These are phyloP conservation scores for Sporisorium scitamineum DNA, from an alignment of 1,284 basidiomycete genomes.

Conservation along the genomic window DNA sequence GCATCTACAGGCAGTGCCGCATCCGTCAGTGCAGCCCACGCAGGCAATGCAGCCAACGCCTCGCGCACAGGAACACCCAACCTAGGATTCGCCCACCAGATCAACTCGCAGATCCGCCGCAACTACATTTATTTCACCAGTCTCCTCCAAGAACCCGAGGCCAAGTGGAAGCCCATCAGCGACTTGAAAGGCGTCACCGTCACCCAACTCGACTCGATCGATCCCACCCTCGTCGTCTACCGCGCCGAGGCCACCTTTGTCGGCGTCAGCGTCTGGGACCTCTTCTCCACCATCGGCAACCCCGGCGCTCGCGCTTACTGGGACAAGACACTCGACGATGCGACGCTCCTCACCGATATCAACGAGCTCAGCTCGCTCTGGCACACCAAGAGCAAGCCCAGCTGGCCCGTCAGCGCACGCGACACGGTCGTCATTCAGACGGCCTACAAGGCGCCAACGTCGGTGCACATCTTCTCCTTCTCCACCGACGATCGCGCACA, in stretches of 20 bases:
- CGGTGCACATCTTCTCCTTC: conserved; percentile 95
- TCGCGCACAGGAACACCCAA: conserved; percentile 74
- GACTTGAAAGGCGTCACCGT: conserved; percentile 86
- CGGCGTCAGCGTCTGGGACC: conserved; percentile 93
- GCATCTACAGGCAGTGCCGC: conserved; percentile 43
- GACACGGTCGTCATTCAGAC: conserved; percentile 92
- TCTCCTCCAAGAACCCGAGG: conserved; percentile 94
- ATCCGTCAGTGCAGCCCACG: conserved; percentile 16
- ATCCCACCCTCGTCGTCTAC: conserved; percentile 95
- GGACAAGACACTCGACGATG: conserved; percentile 92
- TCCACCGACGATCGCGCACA: conserved; percentile 88
- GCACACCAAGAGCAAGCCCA: conserved; percentile 53
- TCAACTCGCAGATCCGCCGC: conserved; percentile 84
- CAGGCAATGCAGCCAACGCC: conserved; percentile 67
- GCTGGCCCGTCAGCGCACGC: conserved; percentile 74
- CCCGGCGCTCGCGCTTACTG: conserved; percentile 85
- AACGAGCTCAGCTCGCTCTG: conserved; percentile 78
- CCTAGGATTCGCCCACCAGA: conserved; percentile 63
- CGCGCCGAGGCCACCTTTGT: conserved; percentile 97
- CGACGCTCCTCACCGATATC: conserved; percentile 82
- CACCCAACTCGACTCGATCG: conserved; percentile 91
- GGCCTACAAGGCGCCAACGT: conserved; percentile 91
- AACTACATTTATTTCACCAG: conserved; percentile 98
- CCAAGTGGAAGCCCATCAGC: conserved; percentile 89
- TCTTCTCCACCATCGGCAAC: conserved; percentile 87